phyloP scores from a whole-genome alignment of 163 green algal genomes.

The Volvox carteri region DNA sequence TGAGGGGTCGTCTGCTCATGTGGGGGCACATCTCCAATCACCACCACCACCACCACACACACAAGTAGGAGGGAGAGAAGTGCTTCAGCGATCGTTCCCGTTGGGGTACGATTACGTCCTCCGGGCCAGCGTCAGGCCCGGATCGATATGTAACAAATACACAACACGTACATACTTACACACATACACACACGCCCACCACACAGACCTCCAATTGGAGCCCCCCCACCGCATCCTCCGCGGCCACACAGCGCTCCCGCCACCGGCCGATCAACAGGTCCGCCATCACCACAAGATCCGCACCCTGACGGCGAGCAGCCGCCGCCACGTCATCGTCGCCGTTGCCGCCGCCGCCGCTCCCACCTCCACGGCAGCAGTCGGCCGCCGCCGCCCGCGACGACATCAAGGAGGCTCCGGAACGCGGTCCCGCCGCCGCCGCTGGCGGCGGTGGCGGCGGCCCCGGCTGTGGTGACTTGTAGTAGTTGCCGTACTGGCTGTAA shows the following conservation, averaged over 20 bases:
- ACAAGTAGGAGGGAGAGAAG: too few relatives aligned
- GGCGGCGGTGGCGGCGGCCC: not conserved
- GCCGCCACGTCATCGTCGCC: not conserved
- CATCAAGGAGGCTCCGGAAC: not conserved
- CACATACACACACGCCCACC: not conserved
- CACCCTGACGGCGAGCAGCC: conserved; percentile 1
- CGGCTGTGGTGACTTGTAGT: too few relatives aligned
- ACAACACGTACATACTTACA: not conserved
- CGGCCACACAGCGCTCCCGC: conserved; percentile 2
- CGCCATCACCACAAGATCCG: conserved; percentile 54
- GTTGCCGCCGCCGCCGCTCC: not conserved
- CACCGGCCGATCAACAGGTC: conserved; percentile 31
- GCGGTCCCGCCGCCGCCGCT: not conserved
- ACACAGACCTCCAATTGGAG: conserved; percentile 28
- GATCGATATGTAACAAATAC: too few relatives aligned
- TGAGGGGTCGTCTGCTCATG: too few relatives aligned
- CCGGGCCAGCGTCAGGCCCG: too few relatives aligned
- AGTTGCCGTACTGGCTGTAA: too few relatives aligned
- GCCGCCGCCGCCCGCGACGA: not conserved
- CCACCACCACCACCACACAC: too few relatives aligned
- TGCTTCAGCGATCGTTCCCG: too few relatives aligned
- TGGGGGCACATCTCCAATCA: too few relatives aligned
- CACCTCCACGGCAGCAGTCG: not conserved
- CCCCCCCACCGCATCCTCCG: conserved; percentile 1
- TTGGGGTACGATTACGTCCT: too few relatives aligned